Conservation (phyloP, 2,329 filamentous ascomycete genomes). For the Nothopassalora personata region DNA sequence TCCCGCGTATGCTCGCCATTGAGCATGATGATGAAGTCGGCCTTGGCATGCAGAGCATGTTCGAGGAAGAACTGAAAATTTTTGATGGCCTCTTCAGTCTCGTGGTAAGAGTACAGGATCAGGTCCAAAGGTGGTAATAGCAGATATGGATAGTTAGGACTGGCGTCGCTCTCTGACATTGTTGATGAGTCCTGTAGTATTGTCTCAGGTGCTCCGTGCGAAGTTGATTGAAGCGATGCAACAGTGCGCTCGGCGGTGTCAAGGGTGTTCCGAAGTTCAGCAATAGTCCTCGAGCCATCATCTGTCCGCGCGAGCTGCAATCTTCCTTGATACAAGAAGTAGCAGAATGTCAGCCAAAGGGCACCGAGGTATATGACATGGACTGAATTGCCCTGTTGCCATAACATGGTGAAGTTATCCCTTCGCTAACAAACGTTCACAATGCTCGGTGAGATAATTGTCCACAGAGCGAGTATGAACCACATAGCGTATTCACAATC, state of each 20-base stretch:
- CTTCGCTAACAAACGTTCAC: not conserved
- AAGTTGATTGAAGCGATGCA: not conserved
- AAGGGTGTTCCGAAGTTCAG: not conserved
- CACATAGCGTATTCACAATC: not conserved
- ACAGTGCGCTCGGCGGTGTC: not conserved
- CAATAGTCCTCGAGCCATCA: not conserved
- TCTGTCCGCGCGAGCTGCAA: not conserved
- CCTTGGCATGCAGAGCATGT: slow-evolving; percentile 15
- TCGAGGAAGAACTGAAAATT: slow-evolving; percentile 14
- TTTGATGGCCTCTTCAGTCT: slow-evolving; percentile 8
- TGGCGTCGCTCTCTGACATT: not conserved
- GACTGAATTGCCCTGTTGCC: not conserved
- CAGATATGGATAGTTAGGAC: not conserved
- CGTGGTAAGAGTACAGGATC: slow-evolving; percentile 15
- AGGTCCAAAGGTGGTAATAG: slow-evolving; percentile 1
- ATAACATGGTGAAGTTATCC: not conserved
- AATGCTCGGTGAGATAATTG: not conserved
- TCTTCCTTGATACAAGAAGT: not conserved
- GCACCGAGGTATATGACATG: not conserved
- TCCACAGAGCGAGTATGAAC: not conserved
- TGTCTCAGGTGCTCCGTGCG: not conserved
- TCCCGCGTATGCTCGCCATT: slow-evolving; percentile 14
- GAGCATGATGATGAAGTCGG: slow-evolving; percentile 19
- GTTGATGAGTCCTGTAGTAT: not conserved
- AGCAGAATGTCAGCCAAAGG: not conserved